A percentile compares a stretch with the other conserved stretches of the same genome.
These are phyloP conservation scores for Triangularia setosa DNA, from an alignment of 2,329 filamentous ascomycete genomes.

Conservation along the genomic window DNA sequence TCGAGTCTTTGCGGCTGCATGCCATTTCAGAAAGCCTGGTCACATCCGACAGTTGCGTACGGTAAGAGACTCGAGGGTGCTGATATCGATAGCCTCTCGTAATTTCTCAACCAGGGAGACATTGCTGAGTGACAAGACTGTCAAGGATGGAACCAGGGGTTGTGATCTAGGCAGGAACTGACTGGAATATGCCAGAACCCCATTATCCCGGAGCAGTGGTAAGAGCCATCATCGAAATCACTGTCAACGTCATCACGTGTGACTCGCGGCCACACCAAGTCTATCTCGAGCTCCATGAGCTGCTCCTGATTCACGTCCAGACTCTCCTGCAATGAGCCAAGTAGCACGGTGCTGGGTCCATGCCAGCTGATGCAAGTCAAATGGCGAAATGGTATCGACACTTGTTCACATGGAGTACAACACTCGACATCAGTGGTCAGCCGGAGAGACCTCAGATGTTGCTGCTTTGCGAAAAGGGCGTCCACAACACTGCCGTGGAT, in stretches of 20 bases:
- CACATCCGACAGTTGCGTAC: neutral
- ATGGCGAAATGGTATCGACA: neutral
- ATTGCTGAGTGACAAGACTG: neutral
- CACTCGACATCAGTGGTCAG: neutral
- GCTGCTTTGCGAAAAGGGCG: neutral
- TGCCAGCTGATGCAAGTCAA: neutral
- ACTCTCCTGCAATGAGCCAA: neutral
- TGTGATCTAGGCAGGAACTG: neutral
- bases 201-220: neutral
- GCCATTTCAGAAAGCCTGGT: neutral
- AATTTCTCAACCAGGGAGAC: neutral
- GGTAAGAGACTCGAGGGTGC: neutral
- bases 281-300: neutral
- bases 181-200: neutral
- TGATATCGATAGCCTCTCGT: neutral
- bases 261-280: neutral
- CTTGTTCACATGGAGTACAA: neutral
- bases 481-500: neutral
- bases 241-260: neutral
- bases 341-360: neutral
- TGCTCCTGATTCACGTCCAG: neutral
- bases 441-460: neutral
- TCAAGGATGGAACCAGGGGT: neutral
- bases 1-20: neutral
- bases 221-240: neutral